Evolutionary conservation across 1,284 basidiomycete species (phyloP).

Genomic region (Laetiporus sulphureus): DNA sequence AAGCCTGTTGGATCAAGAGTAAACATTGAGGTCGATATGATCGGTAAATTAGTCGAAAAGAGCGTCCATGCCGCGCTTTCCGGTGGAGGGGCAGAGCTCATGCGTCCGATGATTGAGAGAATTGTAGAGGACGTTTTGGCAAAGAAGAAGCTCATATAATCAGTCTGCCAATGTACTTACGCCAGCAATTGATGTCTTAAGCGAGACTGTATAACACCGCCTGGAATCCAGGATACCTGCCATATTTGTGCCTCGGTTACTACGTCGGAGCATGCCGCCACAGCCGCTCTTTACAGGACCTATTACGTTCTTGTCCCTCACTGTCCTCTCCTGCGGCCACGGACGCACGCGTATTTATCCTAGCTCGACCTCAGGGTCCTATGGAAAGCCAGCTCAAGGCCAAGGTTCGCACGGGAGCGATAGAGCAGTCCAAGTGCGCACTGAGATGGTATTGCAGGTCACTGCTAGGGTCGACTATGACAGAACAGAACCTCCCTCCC

Average conservation of each 20-base stretch:
- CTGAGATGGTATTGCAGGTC: constrained; percentile 26
- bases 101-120: constrained; percentile 62
- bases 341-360: constrained; percentile 7
- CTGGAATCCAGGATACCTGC: not conserved
- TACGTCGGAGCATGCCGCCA: constrained; percentile 3
- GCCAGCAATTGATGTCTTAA: no score
- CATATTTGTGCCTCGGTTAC: not conserved
- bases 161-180: no score
- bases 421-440: constrained; percentile 6
- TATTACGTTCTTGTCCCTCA: constrained; percentile 1
- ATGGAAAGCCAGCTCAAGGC: constrained; percentile 25
- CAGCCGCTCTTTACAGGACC: not conserved
- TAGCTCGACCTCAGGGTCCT: constrained; percentile 7
- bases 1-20: constrained; percentile 80
- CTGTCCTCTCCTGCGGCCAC: constrained; percentile 6
- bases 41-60: constrained; percentile 84
- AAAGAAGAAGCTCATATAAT: constrained; percentile 36
- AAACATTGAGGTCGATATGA: constrained; percentile 94
- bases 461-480: constrained; percentile 28
- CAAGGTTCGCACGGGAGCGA: constrained; percentile 20
- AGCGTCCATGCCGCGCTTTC: constrained; percentile 72
- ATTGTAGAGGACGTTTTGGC: constrained; percentile 64
- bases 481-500: constrained; percentile 40
- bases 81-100: constrained; percentile 45
- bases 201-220: no score